Percentiles rank a stretch among this genome's conserved stretches.
These are phyloP conservation scores for Zanthoxylum bungeanum DNA, from an alignment of 345 rosid genomes.

Conservation along the genomic window DNA sequence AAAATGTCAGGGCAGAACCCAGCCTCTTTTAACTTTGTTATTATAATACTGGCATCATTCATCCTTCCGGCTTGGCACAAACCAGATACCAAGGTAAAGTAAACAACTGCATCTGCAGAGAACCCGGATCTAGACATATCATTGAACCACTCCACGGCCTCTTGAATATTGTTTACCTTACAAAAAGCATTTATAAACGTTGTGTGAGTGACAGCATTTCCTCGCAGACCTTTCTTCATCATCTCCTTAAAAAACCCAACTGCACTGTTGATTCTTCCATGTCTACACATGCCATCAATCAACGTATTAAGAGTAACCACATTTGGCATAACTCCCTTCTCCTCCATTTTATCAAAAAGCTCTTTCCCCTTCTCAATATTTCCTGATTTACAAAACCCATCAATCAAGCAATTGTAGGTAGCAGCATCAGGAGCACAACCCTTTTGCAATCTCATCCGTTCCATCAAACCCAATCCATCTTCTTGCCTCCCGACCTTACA, in stretches of 20 bases:
- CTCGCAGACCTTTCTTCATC: slow-evolving; percentile 50
- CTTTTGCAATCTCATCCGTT: slow-evolving; percentile 45
- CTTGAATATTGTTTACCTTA: slow-evolving; percentile 52
- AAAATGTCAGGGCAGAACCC: slow-evolving; percentile 54
- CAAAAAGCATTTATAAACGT: slow-evolving; percentile 62
- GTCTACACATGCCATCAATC: slow-evolving; percentile 69
- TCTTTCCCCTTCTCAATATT: slow-evolving; percentile 52
- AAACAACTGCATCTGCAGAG: slow-evolving; percentile 57
- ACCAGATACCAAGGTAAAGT: slow-evolving; percentile 59
- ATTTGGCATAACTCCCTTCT: slow-evolving; percentile 45
- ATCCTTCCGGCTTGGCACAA: slow-evolving; percentile 61
- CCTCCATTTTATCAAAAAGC: slow-evolving; percentile 58
- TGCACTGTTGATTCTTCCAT: slow-evolving; percentile 55
- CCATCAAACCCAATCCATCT: slow-evolving; percentile 57
- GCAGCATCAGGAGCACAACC: slow-evolving; percentile 41
- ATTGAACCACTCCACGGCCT: slow-evolving; percentile 52
- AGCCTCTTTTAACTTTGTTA: slow-evolving; percentile 45
- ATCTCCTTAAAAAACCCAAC: slow-evolving; percentile 46
- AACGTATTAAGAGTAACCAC: slow-evolving; percentile 55
- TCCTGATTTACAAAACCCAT: slow-evolving; percentile 67
- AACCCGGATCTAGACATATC: slow-evolving; percentile 47
- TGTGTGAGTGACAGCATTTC: slow-evolving; percentile 48
- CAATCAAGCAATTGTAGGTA: slow-evolving; percentile 71
- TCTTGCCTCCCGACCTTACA: slow-evolving; percentile 77
- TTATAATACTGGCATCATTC: slow-evolving; percentile 43